Base-by-base conservation (phyloP, 2,329 filamentous ascomycete genomes). In the Xylariaceae sp. region DNA sequence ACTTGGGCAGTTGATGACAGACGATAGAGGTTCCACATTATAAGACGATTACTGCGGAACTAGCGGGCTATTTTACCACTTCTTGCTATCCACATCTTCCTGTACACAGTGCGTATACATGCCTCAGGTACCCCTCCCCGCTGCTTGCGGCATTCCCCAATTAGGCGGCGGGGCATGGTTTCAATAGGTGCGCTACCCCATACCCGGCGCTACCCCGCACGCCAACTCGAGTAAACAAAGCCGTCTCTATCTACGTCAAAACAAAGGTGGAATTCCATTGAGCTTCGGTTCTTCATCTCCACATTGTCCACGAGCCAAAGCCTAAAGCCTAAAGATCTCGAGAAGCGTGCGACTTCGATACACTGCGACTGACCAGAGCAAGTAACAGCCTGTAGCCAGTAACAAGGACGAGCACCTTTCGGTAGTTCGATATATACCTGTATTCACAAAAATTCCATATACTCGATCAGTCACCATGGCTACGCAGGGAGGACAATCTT, bases 391-490 rank as follows among this genome's bases (percentile, higher is more conserved):
- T 8, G 31, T 29, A 9, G 2, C 16, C 11, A 26, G 12, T 28
- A 21, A 34, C 21, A n/a, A n/a, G n/a, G n/a, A n/a, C n/a, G n/a
- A n/a, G n/a, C 17, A n/a, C 14, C 6, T 19, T 23, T 21, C 1
- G 12, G 4, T 21, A 28, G 5, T 6, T 4, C 33, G n/a, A 31
- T 31, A 43, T 7, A 37, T 31, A n/a, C 21, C 17, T 39, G 17
- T 17, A 19, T 7, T 23, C n/a, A n/a, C n/a, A n/a, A n/a, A n/a
- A n/a, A n/a, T n/a, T n/a, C n/a, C n/a, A n/a, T n/a, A n/a, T n/a
- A n/a, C n/a, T 34, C 33, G 36, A 31, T 46, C 47, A 39, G 12
- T 28, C 36, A 69, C 41, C 56, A 77, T 77, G 74, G 70, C 74
- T 54, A 66, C 71, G 47, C 61, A 71, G n/a, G 64, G 62, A 56